phyloP scores from a whole-genome alignment of 768 basidiomycete genomes.

The Phallus indusiatus region DNA sequence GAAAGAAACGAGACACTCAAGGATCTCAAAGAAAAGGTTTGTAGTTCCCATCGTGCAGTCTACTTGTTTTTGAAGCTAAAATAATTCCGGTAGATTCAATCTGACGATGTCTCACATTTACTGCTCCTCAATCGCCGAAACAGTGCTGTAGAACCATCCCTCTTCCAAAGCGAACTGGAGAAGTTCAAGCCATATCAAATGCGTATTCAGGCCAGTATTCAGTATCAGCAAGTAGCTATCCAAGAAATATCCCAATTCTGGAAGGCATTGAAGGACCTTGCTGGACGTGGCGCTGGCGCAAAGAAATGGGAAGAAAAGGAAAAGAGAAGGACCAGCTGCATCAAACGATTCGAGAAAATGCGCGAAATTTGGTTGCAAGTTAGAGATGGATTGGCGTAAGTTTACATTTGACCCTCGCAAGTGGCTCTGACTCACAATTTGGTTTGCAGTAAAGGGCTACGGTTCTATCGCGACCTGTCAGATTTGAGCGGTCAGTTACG shows the following conservation, averaged over 20 bases:
- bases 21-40: slow-evolving; percentile 93
- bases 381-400: slow-evolving; percentile 72
- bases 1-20: slow-evolving; percentile 83
- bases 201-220: slow-evolving; percentile 66
- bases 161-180: slow-evolving; percentile 91
- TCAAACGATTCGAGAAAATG: slow-evolving; percentile 62
- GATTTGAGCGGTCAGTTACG: slow-evolving; percentile 51
- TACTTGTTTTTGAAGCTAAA: neutral
- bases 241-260: slow-evolving; percentile 70
- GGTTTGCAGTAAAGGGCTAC: slow-evolving; percentile 63
- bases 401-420: slow-evolving; percentile 16
- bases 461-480: slow-evolving; percentile 78
- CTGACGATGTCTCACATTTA: slow-evolving; percentile 92
- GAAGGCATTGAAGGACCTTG: slow-evolving; percentile 62
- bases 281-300: slow-evolving; percentile 68
- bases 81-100: slow-evolving; percentile 57
- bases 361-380: slow-evolving; percentile 83
- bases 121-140: slow-evolving; percentile 86
- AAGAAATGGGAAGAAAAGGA: slow-evolving; percentile 78
- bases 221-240: slow-evolving; percentile 63
- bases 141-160: slow-evolving; percentile 67
- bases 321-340: slow-evolving; percentile 65
- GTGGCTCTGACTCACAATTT: slow-evolving; percentile 10
- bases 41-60: neutral
- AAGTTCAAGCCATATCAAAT: slow-evolving; percentile 92